Percentiles rank a stretch among this genome's conserved stretches.
Evolutionary conservation across 441 rosid genomes (phyloP).

Genomic region (Pelargonium australe): DNA sequence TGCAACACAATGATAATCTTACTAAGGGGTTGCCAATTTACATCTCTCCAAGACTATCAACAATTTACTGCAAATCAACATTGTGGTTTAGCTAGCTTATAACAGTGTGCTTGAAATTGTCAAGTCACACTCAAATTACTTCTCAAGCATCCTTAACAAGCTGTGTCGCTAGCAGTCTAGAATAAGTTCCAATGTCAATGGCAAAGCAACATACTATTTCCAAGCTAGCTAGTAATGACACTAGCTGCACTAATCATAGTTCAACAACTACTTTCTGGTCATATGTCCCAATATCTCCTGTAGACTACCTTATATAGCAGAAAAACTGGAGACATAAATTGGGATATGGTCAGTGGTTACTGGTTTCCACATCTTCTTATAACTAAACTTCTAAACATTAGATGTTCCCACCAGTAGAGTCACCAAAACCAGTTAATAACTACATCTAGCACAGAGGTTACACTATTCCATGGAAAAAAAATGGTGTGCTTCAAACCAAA

Average conservation of each 20-base stretch:
- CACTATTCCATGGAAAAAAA: background rate
- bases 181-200: background rate
- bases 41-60: background rate
- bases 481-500: background rate
- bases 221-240: background rate
- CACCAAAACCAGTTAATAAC: background rate
- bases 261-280: background rate
- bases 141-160: background rate
- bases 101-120: background rate
- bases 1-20: too few species aligned
- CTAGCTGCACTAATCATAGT: background rate
- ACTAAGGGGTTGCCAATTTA: too few species aligned
- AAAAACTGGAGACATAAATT: background rate
- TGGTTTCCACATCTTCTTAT: too few species aligned
- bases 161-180: background rate
- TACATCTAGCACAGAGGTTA: background rate
- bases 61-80: background rate
- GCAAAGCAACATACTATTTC: background rate
- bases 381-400: background rate
- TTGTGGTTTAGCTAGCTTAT: background rate
- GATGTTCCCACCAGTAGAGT: background rate
- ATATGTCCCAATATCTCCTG: background rate
- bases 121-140: background rate
- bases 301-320: background rate
- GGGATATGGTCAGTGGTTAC: background rate